Evolutionary conservation across 129 eudicot genomes (phyloP).

Genomic region (Chrysanthemum lavandulifolium): DNA sequence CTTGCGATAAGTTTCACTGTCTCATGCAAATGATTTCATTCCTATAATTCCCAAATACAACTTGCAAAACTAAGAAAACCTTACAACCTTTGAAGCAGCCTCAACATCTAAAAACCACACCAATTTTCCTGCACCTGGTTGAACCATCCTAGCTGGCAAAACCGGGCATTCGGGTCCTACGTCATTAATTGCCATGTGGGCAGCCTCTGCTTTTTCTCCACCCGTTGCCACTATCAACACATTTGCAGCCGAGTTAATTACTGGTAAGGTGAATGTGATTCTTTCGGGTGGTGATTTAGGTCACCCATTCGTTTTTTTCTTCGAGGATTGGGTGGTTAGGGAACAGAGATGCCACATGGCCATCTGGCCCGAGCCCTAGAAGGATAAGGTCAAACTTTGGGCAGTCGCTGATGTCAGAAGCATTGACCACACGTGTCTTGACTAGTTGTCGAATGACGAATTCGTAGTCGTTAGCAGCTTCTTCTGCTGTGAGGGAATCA

Average conservation of each 20-base stretch:
- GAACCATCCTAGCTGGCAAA: conserved; percentile 63
- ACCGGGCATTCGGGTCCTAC: conserved; percentile 30
- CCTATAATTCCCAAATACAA: too few species aligned
- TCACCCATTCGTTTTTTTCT: conserved; percentile 54
- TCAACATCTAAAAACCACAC: conserved; percentile 65
- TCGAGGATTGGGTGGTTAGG: conserved; percentile 46
- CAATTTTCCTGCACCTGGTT: conserved; percentile 54
- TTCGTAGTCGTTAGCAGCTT: conserved; percentile 57
- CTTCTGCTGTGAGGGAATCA: conserved; percentile 52
- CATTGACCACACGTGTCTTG: conserved; percentile 49
- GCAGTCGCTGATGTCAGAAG: conserved; percentile 51
- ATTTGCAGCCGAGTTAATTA: conserved; percentile 64
- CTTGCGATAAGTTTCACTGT: neutral
- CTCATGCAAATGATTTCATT: conserved; percentile 1
- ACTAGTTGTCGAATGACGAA: conserved; percentile 62
- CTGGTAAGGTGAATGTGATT: conserved; percentile 61
- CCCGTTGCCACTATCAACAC: conserved; percentile 56
- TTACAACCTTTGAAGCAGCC: conserved; percentile 62
- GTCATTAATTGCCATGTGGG: conserved; percentile 35
- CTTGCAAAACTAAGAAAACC: conserved; percentile 13
- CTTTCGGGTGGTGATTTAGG: conserved; percentile 54
- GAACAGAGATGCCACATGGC: conserved; percentile 66
- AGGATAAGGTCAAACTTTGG: conserved; percentile 68
- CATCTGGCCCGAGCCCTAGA: conserved; percentile 58
- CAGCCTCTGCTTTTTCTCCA: conserved; percentile 54